Conservation (phyloP, 441 rosid species). For the Hypseocharis bilobata region DNA sequence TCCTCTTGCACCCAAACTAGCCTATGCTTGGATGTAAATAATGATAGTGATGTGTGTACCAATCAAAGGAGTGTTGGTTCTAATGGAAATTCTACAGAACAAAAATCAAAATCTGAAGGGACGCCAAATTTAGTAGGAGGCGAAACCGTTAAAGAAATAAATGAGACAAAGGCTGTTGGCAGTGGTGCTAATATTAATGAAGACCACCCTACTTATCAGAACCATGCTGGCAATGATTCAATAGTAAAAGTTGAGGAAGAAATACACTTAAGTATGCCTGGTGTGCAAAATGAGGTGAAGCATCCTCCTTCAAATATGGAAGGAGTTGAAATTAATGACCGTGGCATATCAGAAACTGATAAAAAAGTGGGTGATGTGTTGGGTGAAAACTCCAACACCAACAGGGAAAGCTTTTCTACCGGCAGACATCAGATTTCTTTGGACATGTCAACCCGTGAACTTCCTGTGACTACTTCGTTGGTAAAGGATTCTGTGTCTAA, state of each 20-base stretch:
- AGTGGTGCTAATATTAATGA: slow-evolving; percentile 24
- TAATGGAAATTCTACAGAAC: slow-evolving; percentile 32
- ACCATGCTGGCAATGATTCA: slow-evolving; percentile 31
- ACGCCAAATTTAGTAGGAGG: slow-evolving; percentile 29
- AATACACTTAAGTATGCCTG: slow-evolving; percentile 27
- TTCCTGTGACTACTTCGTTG: slow-evolving; percentile 29
- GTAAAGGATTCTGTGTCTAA: slow-evolving; percentile 31
- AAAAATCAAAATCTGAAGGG: slow-evolving; percentile 38
- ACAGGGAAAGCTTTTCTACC: slow-evolving; percentile 26
- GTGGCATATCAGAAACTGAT: slow-evolving; percentile 29
- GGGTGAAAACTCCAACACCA: slow-evolving; percentile 29
- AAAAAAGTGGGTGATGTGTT: slow-evolving; percentile 25
- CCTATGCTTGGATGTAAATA: slow-evolving; percentile 46
- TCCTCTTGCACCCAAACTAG: slow-evolving; percentile 57
- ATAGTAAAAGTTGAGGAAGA: slow-evolving; percentile 41
- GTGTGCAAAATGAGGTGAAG: slow-evolving; percentile 37
- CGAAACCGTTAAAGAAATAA: slow-evolving; percentile 38
- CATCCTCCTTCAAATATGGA: slow-evolving; percentile 31
- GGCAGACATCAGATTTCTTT: slow-evolving; percentile 32
- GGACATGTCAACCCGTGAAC: slow-evolving; percentile 32
- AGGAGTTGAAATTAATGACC: slow-evolving; percentile 35
- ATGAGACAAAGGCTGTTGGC: slow-evolving; percentile 32
- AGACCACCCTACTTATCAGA: slow-evolving; percentile 27
- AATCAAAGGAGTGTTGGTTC: slow-evolving; percentile 35
- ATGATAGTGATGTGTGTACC: slow-evolving; percentile 35